Conservation (phyloP, 225 moss, liverwort and hornwort species). For the Takakia lepidozioides region DNA sequence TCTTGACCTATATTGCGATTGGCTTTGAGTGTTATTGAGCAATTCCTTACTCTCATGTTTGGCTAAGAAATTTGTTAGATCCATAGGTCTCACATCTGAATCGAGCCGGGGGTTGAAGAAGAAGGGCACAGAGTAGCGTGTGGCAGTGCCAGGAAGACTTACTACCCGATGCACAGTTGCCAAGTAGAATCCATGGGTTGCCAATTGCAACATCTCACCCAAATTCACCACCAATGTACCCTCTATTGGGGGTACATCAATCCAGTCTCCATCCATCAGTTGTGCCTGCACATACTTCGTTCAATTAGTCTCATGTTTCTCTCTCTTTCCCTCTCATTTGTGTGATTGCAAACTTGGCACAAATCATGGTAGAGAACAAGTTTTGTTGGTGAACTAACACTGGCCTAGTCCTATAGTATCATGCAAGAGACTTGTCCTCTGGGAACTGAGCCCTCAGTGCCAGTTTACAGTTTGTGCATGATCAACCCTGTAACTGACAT, state of each 20-base stretch:
- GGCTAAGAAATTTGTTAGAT: too few relatives aligned
- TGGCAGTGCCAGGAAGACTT: conserved; percentile 28
- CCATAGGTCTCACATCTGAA: conserved; percentile 33
- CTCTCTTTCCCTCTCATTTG: too few relatives aligned
- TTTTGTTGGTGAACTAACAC: neutral
- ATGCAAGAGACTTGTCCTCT: too few relatives aligned
- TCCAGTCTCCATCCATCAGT: conserved; percentile 42
- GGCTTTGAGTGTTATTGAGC: too few relatives aligned
- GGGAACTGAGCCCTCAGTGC: too few relatives aligned
- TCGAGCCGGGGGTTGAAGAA: conserved; percentile 70
- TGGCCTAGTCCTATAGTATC: conserved; percentile 1
- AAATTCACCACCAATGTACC: conserved; percentile 59
- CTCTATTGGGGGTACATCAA: conserved; percentile 37
- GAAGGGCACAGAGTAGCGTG: conserved; percentile 62
- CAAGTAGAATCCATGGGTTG: conserved; percentile 59
- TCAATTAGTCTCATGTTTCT: too few relatives aligned
- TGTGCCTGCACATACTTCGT: conserved; percentile 47
- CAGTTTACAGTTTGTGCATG: too few relatives aligned
- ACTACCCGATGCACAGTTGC: conserved; percentile 69
- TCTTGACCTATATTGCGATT: too few relatives aligned
- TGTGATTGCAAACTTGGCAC: too few relatives aligned
- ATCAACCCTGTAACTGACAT: too few relatives aligned
- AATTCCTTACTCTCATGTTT: too few relatives aligned
- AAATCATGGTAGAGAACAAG: too few relatives aligned
- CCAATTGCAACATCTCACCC: conserved; percentile 68